Conservation (phyloP, 1,284 basidiomycete genomes). For the Pascua sp. region DNA sequence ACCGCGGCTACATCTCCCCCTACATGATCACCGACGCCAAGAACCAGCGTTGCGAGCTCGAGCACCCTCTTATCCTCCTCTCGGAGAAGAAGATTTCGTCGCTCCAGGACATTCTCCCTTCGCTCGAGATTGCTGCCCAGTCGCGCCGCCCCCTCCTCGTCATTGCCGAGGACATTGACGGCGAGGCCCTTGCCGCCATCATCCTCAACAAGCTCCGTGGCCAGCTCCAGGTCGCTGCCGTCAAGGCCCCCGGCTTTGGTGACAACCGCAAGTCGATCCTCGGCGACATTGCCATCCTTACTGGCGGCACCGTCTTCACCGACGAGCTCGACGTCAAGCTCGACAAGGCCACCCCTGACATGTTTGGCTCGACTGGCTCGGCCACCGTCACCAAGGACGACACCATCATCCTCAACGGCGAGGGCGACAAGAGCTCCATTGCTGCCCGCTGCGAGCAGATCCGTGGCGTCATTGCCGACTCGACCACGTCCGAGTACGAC, state of each 20-base stretch:
- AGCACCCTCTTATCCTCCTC: slow-evolving; percentile 90
- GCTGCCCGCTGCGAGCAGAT: slow-evolving; percentile 92
- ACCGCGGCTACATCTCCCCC: slow-evolving; percentile 96
- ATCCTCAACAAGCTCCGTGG: slow-evolving; percentile 98
- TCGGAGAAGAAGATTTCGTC: slow-evolving; percentile 98
- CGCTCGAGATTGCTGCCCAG: slow-evolving; percentile 88
- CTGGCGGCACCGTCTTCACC: slow-evolving; percentile 95
- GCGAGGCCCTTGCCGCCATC: slow-evolving; percentile 94
- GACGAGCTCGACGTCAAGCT: slow-evolving; percentile 98
- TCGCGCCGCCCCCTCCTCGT: slow-evolving; percentile 88
- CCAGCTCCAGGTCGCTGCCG: slow-evolving; percentile 84
- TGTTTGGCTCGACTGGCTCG: slow-evolving; percentile 87
- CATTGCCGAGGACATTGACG: slow-evolving; percentile 96
- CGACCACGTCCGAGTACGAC: slow-evolving; percentile 89
- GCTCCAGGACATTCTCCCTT: slow-evolving; percentile 91
- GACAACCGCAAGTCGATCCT: slow-evolving; percentile 99
- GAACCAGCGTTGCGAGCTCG: slow-evolving; percentile 92
- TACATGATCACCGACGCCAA: slow-evolving; percentile 99
- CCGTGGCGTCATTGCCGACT: slow-evolving; percentile 75
- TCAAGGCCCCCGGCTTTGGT: slow-evolving; percentile 98
- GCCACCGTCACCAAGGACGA: slow-evolving; percentile 98
- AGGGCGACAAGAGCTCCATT: slow-evolving; percentile 80
- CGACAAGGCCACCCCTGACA: slow-evolving; percentile 80
- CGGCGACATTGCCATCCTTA: slow-evolving; percentile 93
- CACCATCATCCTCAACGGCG: slow-evolving; percentile 93